Evolutionary conservation across 176 grass and related monocot genomes (phyloP).

Genomic region (Musa troglodytarum): DNA sequence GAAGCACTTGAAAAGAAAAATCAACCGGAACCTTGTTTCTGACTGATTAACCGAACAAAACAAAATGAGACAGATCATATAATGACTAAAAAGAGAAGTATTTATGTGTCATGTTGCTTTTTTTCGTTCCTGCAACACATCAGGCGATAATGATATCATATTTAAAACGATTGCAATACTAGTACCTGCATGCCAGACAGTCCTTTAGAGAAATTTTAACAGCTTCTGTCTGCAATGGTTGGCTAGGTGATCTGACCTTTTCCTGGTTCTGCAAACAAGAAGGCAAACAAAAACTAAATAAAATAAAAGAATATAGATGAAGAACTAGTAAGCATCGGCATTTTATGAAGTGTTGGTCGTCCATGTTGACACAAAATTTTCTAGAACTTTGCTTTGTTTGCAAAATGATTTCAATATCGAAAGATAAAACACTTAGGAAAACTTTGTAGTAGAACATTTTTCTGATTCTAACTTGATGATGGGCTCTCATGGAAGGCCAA

Average conservation of each 20-base stretch:
- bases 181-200: constrained; percentile 90
- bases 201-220: constrained; percentile 98
- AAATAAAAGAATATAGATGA: not conserved
- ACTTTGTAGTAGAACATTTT: not conserved
- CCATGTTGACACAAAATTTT: not conserved
- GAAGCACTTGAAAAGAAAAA: too few species aligned
- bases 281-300: too few species aligned
- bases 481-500: too few species aligned
- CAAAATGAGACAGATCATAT: too few species aligned
- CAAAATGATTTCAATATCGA: too few species aligned
- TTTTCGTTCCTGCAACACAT: too few species aligned
- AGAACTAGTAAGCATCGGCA: not conserved
- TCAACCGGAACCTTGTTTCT: too few species aligned
- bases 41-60: too few species aligned
- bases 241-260: constrained; percentile 39
- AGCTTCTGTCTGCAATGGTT: constrained; percentile 56
- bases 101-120: too few species aligned
- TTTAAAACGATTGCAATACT: not conserved
- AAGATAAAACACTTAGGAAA: too few species aligned
- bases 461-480: not conserved
- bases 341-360: not conserved
- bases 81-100: too few species aligned
- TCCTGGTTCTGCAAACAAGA: constrained; percentile 39
- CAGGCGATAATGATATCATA: not conserved
- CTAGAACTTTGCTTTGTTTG: too few species aligned